phyloP scores from a whole-genome alignment of 768 basidiomycete species.

The Leccinellum luteum region DNA sequence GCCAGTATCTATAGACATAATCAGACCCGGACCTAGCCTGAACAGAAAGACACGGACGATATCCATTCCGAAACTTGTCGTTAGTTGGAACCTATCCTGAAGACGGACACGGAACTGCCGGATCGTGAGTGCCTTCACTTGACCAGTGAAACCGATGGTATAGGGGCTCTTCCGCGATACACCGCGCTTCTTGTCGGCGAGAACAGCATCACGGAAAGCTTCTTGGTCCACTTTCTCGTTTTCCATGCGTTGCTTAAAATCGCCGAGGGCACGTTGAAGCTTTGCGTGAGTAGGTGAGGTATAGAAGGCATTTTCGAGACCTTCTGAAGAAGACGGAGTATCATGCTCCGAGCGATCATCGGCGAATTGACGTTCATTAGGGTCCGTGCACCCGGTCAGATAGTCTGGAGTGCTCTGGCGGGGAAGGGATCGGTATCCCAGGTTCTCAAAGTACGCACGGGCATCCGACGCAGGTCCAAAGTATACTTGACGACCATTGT shows the following conservation, averaged over 20 bases:
- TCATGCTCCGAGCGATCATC: constrained; percentile 54
- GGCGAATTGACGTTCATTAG: constrained; percentile 80
- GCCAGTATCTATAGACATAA: constrained; percentile 22
- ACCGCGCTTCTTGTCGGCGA: constrained; percentile 73
- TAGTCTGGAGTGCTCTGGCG: constrained; percentile 87
- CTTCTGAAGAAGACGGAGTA: constrained; percentile 62
- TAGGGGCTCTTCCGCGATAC: constrained; percentile 80
- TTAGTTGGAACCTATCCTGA: constrained; percentile 77
- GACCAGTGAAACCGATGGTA: constrained; percentile 73
- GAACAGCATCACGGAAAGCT: constrained; percentile 73
- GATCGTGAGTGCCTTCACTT: constrained; percentile 65
- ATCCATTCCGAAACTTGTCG: constrained; percentile 64
- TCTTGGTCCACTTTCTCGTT: constrained; percentile 67
- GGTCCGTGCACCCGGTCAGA: constrained; percentile 79
- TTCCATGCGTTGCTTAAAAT: constrained; percentile 56
- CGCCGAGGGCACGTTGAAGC: constrained; percentile 46
- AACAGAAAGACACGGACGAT: constrained; percentile 46
- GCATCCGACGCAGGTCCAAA: constrained; percentile 74
- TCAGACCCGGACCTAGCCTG: not conserved
- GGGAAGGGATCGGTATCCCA: constrained; percentile 73
- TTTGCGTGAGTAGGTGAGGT: constrained; percentile 44
- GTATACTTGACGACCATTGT: constrained; percentile 79
- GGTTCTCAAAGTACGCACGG: constrained; percentile 69
- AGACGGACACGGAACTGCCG: constrained; percentile 72
- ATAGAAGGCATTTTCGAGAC: constrained; percentile 62